These are phyloP conservation scores for Saccharomyces hybrid DNA, from an alignment of 1,139 yeast genomes.

Conservation along the genomic window DNA sequence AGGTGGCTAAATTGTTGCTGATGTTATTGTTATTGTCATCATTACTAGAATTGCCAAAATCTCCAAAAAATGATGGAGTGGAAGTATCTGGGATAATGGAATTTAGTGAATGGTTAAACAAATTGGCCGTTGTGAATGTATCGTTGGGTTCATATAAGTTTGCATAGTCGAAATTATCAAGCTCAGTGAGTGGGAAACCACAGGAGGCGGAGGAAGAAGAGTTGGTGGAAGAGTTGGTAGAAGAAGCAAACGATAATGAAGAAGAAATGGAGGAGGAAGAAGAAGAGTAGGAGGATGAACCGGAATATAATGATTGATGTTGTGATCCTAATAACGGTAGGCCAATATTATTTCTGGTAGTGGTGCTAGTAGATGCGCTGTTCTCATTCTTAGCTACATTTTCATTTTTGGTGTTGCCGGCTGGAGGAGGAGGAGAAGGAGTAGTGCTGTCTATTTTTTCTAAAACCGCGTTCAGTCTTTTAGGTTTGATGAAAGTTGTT, in stretches of 20 bases:
- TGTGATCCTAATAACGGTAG: conserved; percentile 2
- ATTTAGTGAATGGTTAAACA: conserved; percentile 5
- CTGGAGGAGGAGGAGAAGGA: background rate
- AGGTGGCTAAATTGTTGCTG: background rate
- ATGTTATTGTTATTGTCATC: background rate
- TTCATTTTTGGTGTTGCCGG: background rate
- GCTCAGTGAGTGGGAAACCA: background rate
- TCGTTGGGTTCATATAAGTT: conserved; percentile 6
- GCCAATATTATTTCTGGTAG: background rate
- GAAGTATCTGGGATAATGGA: background rate
- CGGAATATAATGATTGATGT: conserved; percentile 1
- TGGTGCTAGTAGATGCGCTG: background rate
- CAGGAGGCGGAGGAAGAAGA: conserved; percentile 2
- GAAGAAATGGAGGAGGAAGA: background rate
- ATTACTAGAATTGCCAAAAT: background rate
- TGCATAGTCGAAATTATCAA: conserved; percentile 4
- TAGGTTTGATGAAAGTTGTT: conserved; percentile 14
- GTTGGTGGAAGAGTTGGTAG: background rate
- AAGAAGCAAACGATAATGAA: conserved; percentile 2
- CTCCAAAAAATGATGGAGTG: background rate
- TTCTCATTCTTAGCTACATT: background rate
- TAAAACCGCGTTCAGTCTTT: conserved; percentile 14
- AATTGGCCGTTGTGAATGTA: conserved; percentile 4
- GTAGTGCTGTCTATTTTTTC: conserved; percentile 1
- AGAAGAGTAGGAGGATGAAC: background rate